Evolutionary conservation across 345 rosid genomes (phyloP), one percentile per base, ranked within the genome.

Genomic region (Isatis tinctoria): DNA sequence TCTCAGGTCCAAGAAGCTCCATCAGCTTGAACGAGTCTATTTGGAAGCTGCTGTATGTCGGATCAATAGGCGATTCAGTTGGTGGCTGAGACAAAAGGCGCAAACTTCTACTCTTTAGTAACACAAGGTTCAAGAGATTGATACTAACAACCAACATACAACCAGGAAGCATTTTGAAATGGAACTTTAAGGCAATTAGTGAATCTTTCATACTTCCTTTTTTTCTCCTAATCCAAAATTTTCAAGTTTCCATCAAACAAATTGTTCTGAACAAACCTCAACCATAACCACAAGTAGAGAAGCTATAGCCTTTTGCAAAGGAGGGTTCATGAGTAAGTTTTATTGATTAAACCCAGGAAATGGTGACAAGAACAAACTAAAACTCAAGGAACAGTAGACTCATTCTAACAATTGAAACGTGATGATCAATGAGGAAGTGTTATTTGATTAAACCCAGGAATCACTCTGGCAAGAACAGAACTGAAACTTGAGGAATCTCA

Each of bases 1-100:
- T 91, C 78, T 94, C 98, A 1, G 97, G 96, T 75, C 96, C 98
- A 74, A 94, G 96, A 81, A 94, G 95, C 84, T 94, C 98, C 93
- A 94, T 78, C 47, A 91, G 79, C 75, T 89, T 94, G 81, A 89
- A 88, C 4, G 98, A 91, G 80, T 94, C 98, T 59, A 88, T 88
- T 78, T 91, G 96, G 82, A 94, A 90, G 73, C 83, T 86, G 65
- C 68, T 86, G 80, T 86, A 87, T 53, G 82, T 81, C 18, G 90
- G 80, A 76, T 90, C 97, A 83, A 88, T 62, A 11, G 91, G 84
- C 36, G 91, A 78, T 79, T 81, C 78, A 54, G 82, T 80, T 60
- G 93, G 84, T 24, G 85, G 91, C 93, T 91, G 87, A 72, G 69
- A 47, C 24, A 78, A 52, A 69, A 76, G 59, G 60, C 52, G 5